Evolutionary conservation across 2,329 filamentous ascomycete species (phyloP), one percentile per base, ranked within the genome.

Genomic region (Teratosphaeria zuluensis): DNA sequence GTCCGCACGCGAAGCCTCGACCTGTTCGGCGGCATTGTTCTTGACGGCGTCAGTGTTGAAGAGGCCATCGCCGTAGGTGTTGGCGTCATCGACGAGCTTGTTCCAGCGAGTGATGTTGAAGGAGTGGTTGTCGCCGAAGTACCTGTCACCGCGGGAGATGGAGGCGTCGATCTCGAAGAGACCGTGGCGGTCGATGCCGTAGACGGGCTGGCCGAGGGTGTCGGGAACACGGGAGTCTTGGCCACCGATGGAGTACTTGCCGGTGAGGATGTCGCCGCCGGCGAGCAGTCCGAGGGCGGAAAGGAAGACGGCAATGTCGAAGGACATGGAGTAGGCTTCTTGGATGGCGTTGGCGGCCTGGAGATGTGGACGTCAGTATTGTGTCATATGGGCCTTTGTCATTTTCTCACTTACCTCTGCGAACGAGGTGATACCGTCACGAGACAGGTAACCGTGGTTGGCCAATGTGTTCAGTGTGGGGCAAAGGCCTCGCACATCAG

Each of bases 271-370:
- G 51, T 68, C 66, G 53, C 66, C 66, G 31, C 66, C 66, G 35
- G 66, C 65, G 3, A 68, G 61, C 38, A 68, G 60, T 32, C 64
- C 66, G 46, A 68, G 60, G 14, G 63, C 66, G 33, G 63, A 64
- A 19, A 68, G 57, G 60, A 67, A 66, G 51, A 63, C 60, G 51
- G 60, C 60, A 14, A 65, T 61, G 58, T 62, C 61, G 51, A 64
- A 68, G 35, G 56, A 59, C 58, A 66, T 65, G 53, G 64, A 63
- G 53, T 62, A 64, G 30, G 59, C 62, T 19, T 52, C 63, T 54
- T 67, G 65, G 21, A 64, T 60, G 48, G 66, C 66, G 58, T 65
- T 67, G 55, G 65, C 63, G 55, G 66, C 63, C 58, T 69, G 62
- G 51, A 53, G 66, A 66, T 19, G 56, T 53, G 16, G 6, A 21